phyloP scores from a whole-genome alignment of 768 basidiomycete genomes.

The Hortiboletus campestris region DNA sequence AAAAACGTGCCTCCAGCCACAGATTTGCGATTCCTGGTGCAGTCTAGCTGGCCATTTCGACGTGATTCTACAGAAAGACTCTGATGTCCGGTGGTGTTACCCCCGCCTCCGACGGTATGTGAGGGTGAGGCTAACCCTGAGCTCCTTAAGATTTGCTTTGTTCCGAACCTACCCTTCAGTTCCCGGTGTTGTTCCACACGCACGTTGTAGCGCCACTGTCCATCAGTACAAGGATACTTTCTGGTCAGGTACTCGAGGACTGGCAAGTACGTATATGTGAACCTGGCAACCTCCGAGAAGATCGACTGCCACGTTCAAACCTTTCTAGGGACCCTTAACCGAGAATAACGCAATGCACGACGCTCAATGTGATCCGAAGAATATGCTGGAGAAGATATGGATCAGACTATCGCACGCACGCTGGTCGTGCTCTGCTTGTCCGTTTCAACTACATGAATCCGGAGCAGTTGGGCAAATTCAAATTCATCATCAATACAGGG shows the following conservation, averaged over 20 bases:
- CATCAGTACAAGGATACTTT: not conserved
- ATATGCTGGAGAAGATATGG: not conserved
- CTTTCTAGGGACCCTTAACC: not conserved
- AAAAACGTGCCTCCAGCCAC: not conserved
- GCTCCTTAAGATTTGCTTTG: not conserved
- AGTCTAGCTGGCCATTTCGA: not conserved
- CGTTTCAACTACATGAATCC: not conserved
- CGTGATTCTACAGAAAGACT: not conserved
- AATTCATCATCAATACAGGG: not conserved
- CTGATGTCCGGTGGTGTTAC: not conserved
- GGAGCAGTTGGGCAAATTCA: not conserved
- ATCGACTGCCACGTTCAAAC: not conserved
- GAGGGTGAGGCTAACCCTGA: not conserved
- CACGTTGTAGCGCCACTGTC: not conserved
- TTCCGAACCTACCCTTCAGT: not conserved
- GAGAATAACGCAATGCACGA: not conserved
- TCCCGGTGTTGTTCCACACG: not conserved
- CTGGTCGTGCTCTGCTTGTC: not conserved
- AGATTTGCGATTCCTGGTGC: not conserved
- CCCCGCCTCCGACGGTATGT: too few species aligned
- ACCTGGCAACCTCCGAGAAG: not conserved
- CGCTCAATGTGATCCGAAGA: not conserved
- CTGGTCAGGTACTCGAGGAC: not conserved
- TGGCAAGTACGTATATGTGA: not conserved
- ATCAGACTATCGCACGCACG: not conserved